Evolutionary conservation across 345 rosid species (phyloP).

Genomic region (Melaleuca alternifolia): DNA sequence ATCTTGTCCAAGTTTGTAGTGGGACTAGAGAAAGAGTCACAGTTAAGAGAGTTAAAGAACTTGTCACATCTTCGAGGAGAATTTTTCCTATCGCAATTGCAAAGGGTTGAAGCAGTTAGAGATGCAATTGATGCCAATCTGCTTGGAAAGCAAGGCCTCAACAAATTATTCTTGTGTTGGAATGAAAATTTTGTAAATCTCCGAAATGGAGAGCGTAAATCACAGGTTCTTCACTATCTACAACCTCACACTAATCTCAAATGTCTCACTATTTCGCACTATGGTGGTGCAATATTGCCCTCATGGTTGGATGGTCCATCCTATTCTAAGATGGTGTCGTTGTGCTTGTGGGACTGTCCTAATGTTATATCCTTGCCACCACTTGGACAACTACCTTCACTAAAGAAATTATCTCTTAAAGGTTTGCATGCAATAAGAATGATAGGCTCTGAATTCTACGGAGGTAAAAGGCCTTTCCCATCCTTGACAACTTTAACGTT

Average conservation of each 20-base stretch:
- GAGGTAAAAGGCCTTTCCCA: background rate
- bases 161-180: background rate
- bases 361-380: background rate
- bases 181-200: background rate
- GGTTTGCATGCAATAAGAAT: background rate
- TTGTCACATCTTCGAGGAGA: background rate
- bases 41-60: background rate
- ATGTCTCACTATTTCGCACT: background rate
- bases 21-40: background rate
- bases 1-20: background rate
- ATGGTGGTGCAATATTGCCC: background rate
- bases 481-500: background rate
- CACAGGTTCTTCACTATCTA: background rate
- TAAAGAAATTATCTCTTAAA: background rate
- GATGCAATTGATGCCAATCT: background rate
- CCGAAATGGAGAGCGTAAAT: background rate
- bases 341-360: accelerated
- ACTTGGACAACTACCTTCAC: background rate
- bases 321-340: background rate
- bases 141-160: background rate
- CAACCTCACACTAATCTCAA: background rate
- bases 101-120: background rate
- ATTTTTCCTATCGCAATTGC: background rate
- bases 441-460: background rate
- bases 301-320: background rate